Percentiles rank a stretch among this genome's conserved stretches.
Evolutionary conservation across 2,329 filamentous ascomycete species (phyloP).

Genomic region (Trichoderma sp.): DNA sequence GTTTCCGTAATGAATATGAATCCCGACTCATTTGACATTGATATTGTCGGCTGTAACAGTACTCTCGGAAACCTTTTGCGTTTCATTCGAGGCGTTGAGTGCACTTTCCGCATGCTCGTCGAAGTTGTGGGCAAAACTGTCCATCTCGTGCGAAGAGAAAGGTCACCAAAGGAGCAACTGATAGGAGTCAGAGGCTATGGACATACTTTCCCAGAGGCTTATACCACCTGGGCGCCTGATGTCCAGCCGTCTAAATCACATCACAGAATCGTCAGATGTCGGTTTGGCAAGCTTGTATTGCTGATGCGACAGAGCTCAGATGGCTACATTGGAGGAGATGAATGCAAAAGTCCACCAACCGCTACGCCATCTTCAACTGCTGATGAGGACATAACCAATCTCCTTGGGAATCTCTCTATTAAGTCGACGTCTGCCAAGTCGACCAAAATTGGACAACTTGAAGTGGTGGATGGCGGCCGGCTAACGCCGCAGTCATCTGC

Average conservation of each 20-base stretch:
- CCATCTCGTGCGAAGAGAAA: constrained; percentile 66
- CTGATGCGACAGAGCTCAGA: constrained; percentile 39
- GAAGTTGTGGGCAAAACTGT: constrained; percentile 60
- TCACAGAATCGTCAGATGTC: constrained; percentile 64
- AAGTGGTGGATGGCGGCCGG: constrained; percentile 35
- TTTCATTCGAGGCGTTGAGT: constrained; percentile 52
- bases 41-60: constrained; percentile 52
- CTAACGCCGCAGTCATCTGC: constrained; percentile 40
- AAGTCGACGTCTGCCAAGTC: not conserved
- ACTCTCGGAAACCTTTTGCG: constrained; percentile 65
- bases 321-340: constrained; percentile 33
- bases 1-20: constrained; percentile 43
- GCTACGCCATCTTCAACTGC: not conserved
- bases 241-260: constrained; percentile 62
- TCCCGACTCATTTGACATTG: constrained; percentile 44
- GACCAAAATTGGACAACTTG: constrained; percentile 9
- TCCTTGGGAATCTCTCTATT: not conserved
- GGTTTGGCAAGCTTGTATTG: constrained; percentile 49
- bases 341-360: not conserved
- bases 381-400: not conserved
- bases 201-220: constrained; percentile 67
- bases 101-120: constrained; percentile 61
- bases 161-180: constrained; percentile 61
- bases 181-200: constrained; percentile 62
- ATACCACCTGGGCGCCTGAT: constrained; percentile 64